Base-by-base conservation (phyloP, 495 filamentous ascomycete genomes). In the Chaetomidium leptoderma region DNA sequence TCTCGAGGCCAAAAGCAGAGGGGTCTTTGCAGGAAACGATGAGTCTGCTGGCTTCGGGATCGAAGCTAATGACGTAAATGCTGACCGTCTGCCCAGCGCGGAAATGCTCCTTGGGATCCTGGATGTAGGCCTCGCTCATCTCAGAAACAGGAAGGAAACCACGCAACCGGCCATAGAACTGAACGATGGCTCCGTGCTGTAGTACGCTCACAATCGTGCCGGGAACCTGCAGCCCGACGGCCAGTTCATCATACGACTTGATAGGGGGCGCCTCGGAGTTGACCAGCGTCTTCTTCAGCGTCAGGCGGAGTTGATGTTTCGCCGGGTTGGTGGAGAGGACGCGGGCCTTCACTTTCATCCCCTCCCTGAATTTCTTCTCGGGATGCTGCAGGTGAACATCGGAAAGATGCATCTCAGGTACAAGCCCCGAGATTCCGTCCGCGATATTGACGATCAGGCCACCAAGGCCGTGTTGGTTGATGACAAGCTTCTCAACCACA, bases 81-180 rank as follows among this genome's bases (percentile, higher is more conserved):
- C 82, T 95, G 59, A 98, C 86, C 17, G 93, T 91, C 67, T 98
- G 93, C 2, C 95, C 93, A 8, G 82, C 73, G 32, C 86, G 83
- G 73, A 98, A 98, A 68, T 98, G 92, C 64, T 93, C 83, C 42
- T 79, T 82, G 7, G 92, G 90, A 65, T 96, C 88, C 63, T 87
- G 81, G 62, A 98, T 96, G 70, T 85, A 97, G 14, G 91, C 89
- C 66, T 97, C 95, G 68, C 92, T 96, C 95, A 98, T 97, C 67
- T 98, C 92, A 3, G 88, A 87, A 3, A 95, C 84, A 1, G 93
- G 92, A 54, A 98, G 80, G 72, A 92, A 97, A 11, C 84, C 95
- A 46, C 83, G 81, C 37, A 97, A 74, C 9, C 77, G 71, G 23
- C 91, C 90, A 65, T 92, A 97, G 76, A 97, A 98, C 63, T 96